These are phyloP conservation scores for Diaporthe sp. DNA, from an alignment of 2,329 filamentous ascomycete genomes.

Conservation along the genomic window DNA sequence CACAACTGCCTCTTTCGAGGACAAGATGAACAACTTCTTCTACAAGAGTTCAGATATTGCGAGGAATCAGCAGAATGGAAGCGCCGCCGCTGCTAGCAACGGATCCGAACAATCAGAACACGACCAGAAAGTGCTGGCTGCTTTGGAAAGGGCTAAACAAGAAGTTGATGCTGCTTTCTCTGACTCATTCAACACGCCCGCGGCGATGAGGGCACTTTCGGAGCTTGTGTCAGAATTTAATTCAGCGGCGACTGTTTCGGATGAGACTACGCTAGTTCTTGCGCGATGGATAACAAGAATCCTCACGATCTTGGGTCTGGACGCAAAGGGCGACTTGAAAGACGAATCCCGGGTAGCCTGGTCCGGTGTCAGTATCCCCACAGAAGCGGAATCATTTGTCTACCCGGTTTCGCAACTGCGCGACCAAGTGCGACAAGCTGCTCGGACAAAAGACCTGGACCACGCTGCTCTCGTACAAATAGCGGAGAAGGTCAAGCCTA, in stretches of 20 bases:
- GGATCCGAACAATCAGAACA: conserved; percentile 17
- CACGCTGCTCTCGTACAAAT: conserved; percentile 42
- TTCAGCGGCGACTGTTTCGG: conserved; percentile 46
- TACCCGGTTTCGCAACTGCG: conserved; percentile 63
- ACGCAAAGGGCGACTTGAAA: conserved; percentile 55
- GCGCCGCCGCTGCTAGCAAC: conserved; percentile 8
- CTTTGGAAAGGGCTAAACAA: conserved; percentile 66
- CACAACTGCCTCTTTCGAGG: conserved; percentile 72
- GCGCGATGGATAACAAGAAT: conserved; percentile 76
- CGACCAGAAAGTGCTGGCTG: conserved; percentile 58
- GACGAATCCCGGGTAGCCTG: conserved; percentile 68
- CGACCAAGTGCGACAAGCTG: conserved; percentile 50
- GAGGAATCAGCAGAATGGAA: conserved; percentile 25
- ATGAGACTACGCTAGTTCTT: conserved; percentile 48
- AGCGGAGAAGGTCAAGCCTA: conserved; percentile 41
- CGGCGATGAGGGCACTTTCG: conserved; percentile 72
- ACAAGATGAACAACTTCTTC: conserved; percentile 68
- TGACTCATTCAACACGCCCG: conserved; percentile 79
- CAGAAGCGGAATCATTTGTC: conserved; percentile 71
- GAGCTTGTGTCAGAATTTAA: conserved; percentile 77
- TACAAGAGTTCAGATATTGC: conserved; percentile 50
- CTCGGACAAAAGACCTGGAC: conserved; percentile 56
- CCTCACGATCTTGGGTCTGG: conserved; percentile 76
- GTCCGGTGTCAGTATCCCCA: conserved; percentile 74
- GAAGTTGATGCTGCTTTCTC: conserved; percentile 72